Evolutionary conservation across 1,284 basidiomycete genomes (phyloP).

Genomic region (Mycena sp.): DNA sequence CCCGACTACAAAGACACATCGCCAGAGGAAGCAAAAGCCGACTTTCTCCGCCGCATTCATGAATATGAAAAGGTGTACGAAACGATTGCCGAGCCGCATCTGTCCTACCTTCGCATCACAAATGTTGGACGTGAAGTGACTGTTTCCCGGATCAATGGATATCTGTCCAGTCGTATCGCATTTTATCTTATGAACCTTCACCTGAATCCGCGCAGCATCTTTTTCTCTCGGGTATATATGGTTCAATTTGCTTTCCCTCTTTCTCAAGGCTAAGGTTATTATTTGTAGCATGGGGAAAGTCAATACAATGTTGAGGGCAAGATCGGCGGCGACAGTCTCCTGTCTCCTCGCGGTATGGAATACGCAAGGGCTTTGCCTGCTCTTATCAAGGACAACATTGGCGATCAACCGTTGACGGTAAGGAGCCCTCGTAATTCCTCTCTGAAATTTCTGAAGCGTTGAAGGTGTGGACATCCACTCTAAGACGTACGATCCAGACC

Average conservation of each 20-base stretch:
- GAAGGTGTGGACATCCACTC: constrained; percentile 97
- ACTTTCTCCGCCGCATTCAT: constrained; percentile 92
- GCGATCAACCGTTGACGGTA: constrained; percentile 88
- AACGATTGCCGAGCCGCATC: constrained; percentile 87
- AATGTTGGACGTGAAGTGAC: constrained; percentile 91
- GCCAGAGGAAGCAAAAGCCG: constrained; percentile 85
- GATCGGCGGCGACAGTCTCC: constrained; percentile 94
- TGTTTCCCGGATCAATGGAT: constrained; percentile 88
- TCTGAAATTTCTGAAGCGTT: constrained; percentile 13
- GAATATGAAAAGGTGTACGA: constrained; percentile 98
- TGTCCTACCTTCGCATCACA: constrained; percentile 88
- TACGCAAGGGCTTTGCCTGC: constrained; percentile 91
- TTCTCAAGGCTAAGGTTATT: constrained; percentile 6
- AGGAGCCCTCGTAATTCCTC: constrained; percentile 34
- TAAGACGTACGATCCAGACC: constrained; percentile 94
- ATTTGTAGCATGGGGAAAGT: constrained; percentile 92
- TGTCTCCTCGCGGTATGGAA: constrained; percentile 86
- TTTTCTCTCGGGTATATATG: constrained; percentile 89
- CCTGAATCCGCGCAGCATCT: constrained; percentile 96
- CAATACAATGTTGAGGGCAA: constrained; percentile 97
- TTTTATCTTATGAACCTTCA: constrained; percentile 99
- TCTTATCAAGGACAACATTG: constrained; percentile 91
- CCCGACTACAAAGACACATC: constrained; percentile 96
- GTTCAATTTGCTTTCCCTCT: constrained; percentile 1
- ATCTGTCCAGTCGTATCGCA: constrained; percentile 95